Evolutionary conservation across 2,329 filamentous ascomycete genomes (phyloP).

Genomic region (Paracorniculantispora psalliotae): DNA sequence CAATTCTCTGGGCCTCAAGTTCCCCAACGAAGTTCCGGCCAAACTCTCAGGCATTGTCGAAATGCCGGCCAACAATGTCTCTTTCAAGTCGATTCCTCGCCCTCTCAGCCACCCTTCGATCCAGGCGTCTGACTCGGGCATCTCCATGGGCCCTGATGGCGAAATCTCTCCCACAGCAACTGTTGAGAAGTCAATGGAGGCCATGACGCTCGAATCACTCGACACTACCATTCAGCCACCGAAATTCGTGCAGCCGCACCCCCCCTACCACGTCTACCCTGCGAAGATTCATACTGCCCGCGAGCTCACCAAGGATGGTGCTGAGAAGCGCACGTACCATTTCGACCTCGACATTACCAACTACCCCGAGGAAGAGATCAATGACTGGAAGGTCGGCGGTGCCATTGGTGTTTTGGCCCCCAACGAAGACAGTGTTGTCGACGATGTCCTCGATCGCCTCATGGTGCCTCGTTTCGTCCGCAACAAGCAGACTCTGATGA

Average conservation of each 20-base stretch:
- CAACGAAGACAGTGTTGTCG: conserved; percentile 71
- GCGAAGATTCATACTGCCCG: conserved; percentile 81
- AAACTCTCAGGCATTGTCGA: conserved; percentile 65
- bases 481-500: conserved; percentile 75
- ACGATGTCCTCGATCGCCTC: conserved; percentile 78
- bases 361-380: conserved; percentile 77
- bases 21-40: conserved; percentile 65
- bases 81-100: conserved; percentile 55
- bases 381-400: conserved; percentile 94
- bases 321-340: conserved; percentile 95
- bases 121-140: conserved; percentile 46
- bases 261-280: conserved; percentile 85
- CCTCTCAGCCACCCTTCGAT: conserved; percentile 21
- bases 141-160: conserved; percentile 37
- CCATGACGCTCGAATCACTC: conserved; percentile 33
- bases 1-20: conserved; percentile 68
- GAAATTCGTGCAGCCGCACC: conserved; percentile 87
- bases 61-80: conserved; percentile 70
- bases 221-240: conserved; percentile 70
- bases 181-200: conserved; percentile 22
- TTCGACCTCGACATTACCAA: conserved; percentile 96
- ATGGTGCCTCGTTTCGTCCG: conserved; percentile 76
- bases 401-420: conserved; percentile 91
- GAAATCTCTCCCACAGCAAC: conserved; percentile 27
- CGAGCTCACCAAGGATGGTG: conserved; percentile 80